These are phyloP conservation scores for Acer yangbiense DNA, from an alignment of 345 rosid species.

Conservation along the genomic window DNA sequence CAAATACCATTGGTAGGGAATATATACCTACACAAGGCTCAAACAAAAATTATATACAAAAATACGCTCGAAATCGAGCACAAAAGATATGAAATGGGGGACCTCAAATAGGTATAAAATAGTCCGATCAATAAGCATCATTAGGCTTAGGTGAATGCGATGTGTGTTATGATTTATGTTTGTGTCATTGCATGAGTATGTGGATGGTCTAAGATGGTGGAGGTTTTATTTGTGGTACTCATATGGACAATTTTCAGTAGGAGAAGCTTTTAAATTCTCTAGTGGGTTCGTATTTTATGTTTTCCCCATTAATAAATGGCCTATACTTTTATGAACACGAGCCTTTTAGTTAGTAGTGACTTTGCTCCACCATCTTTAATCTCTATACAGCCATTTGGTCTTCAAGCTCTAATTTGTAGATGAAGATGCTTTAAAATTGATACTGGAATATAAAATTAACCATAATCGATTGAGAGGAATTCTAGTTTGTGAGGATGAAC, in stretches of 20 bases:
- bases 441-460: too few relatives aligned
- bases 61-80: too few relatives aligned
- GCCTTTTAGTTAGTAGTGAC: not conserved
- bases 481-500: too few relatives aligned
- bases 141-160: not conserved
- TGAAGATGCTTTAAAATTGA: not conserved
- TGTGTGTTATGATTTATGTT: too few relatives aligned
- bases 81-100: too few relatives aligned
- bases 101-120: too few relatives aligned
- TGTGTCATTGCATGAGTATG: too few relatives aligned
- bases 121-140: too few relatives aligned
- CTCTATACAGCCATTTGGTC: not conserved
- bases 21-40: too few relatives aligned
- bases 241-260: not conserved
- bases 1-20: too few relatives aligned
- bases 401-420: not conserved
- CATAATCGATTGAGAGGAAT: too few relatives aligned
- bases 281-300: not conserved
- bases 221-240: not conserved
- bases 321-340: not conserved
- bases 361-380: not conserved
- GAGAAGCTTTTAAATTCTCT: not conserved
- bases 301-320: not conserved
- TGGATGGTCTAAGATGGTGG: not conserved
- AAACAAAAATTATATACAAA: too few relatives aligned